Percentiles rank a stretch among this genome's conserved stretches.
These are phyloP conservation scores for Floccularia luteovirens DNA, from an alignment of 768 basidiomycete genomes.

Conservation along the genomic window DNA sequence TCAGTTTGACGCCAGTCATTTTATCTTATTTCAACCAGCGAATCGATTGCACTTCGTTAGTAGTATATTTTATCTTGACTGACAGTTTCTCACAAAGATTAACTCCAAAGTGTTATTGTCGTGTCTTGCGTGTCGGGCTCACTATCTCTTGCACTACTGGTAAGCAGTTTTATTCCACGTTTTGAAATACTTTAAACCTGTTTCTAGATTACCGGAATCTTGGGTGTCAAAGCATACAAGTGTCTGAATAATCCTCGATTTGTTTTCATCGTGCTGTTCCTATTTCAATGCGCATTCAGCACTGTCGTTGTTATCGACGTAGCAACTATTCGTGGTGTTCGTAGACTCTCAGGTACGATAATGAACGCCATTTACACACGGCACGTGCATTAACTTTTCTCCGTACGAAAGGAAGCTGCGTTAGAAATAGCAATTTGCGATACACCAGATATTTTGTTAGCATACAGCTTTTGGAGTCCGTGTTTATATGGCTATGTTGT, in stretches of 20 bases:
- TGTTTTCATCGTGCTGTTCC: conserved; percentile 33
- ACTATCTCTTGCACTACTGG: conserved; percentile 31
- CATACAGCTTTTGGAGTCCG: conserved; percentile 42
- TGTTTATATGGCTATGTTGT: conserved; percentile 61
- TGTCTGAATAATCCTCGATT: conserved; percentile 55
- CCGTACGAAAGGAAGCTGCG: conserved; percentile 37
- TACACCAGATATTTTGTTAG: conserved; percentile 35
- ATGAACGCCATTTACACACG: background rate
- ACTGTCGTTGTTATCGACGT: conserved; percentile 35
- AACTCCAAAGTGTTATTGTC: conserved; percentile 23
- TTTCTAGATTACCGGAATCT: conserved; percentile 48
- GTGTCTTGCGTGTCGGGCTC: conserved; percentile 26
- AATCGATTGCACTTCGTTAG: conserved; percentile 42
- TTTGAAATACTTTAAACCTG: background rate
- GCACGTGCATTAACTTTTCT: conserved; percentile 3
- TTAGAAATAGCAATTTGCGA: conserved; percentile 21
- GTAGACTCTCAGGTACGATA: conserved; percentile 39
- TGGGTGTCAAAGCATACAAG: conserved; percentile 61
- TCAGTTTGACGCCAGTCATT: conserved; percentile 35
- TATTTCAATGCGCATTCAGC: conserved; percentile 35
- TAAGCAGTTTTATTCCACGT: conserved; percentile 9
- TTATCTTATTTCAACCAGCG: conserved; percentile 33
- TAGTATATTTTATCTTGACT: conserved; percentile 5
- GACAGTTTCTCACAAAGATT: conserved; percentile 3
- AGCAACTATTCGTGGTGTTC: conserved; percentile 24